These are phyloP conservation scores for Umbellularia californica DNA, from an alignment of 164 flowering plant genomes.

Conservation along the genomic window DNA sequence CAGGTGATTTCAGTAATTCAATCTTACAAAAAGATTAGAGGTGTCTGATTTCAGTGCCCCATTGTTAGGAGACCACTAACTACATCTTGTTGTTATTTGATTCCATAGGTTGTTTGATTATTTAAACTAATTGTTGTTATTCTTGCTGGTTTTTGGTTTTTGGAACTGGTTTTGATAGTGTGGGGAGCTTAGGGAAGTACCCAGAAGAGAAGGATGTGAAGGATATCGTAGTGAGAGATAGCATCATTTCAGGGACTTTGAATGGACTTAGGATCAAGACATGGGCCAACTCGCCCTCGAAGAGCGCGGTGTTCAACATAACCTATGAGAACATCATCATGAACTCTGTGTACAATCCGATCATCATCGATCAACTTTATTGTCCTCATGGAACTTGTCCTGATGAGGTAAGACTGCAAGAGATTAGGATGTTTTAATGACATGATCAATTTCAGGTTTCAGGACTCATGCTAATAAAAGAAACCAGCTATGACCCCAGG, in stretches of 20 bases:
- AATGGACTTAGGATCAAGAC: conserved; percentile 72
- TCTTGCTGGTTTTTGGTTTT: not conserved
- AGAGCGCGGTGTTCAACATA: conserved; percentile 44
- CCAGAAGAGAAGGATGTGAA: conserved; percentile 43
- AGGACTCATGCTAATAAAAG: not conserved
- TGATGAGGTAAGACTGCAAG: not conserved
- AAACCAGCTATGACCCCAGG: not conserved
- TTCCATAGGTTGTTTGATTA: not conserved
- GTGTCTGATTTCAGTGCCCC: too few species aligned
- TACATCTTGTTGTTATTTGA: not conserved
- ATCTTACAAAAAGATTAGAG: not conserved
- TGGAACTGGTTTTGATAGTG: conserved; percentile 22
- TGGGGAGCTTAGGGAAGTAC: conserved; percentile 63
- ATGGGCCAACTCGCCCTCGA: conserved; percentile 54
- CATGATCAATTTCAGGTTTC: not conserved
- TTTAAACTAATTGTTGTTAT: not conserved
- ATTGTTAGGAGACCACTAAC: not conserved
- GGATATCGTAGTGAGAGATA: conserved; percentile 40
- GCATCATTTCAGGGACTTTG: conserved; percentile 38
- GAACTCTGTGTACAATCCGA: conserved; percentile 56
- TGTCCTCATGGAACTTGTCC: conserved; percentile 32
- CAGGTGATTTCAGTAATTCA: not conserved
- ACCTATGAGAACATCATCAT: conserved; percentile 51
- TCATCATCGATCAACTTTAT: conserved; percentile 55
- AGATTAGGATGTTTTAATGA: not conserved